Percentiles rank a stretch among this genome's conserved stretches.
phyloP scores from a whole-genome alignment of 352 stramenopile species.

The Saprolegnia parasitica region DNA sequence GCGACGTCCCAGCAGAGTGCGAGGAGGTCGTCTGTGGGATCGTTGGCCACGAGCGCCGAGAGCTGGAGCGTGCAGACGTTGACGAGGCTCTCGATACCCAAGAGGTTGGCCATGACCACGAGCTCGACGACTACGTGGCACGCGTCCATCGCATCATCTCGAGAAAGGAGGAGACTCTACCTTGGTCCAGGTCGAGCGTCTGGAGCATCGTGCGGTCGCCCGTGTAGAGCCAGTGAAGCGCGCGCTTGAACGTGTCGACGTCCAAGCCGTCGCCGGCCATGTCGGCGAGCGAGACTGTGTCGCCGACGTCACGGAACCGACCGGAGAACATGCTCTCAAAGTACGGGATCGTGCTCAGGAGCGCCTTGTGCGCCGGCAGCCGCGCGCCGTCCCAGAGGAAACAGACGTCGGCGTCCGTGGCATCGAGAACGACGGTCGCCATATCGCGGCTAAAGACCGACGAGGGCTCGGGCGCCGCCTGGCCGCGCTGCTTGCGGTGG shows the following conservation, averaged over 20 bases:
- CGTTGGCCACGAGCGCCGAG: slow-evolving; percentile 8
- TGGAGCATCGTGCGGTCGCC: slow-evolving; percentile 5
- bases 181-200: slow-evolving; percentile 15
- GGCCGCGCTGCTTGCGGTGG: slow-evolving; percentile 13
- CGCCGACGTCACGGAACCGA: slow-evolving; percentile 58
- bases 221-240: slow-evolving; percentile 25
- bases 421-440: slow-evolving; percentile 41
- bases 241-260: slow-evolving; percentile 10
- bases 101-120: slow-evolving; percentile 22
- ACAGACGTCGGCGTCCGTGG: slow-evolving; percentile 54
- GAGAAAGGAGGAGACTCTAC: background rate
- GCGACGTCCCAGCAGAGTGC: slow-evolving; percentile 13
- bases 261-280: slow-evolving; percentile 24
- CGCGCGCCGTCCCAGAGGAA: slow-evolving; percentile 57
- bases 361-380: slow-evolving; percentile 60
- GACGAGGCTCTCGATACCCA: slow-evolving; percentile 21
- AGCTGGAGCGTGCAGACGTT: slow-evolving; percentile 21
- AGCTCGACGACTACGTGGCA: slow-evolving; percentile 14
- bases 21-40: background rate
- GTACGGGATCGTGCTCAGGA: slow-evolving; percentile 73
- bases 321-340: slow-evolving; percentile 78
- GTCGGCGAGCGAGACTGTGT: background rate
- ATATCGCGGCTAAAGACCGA: slow-evolving; percentile 56
- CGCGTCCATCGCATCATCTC: background rate
- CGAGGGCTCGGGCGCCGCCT: slow-evolving; percentile 33